Evolutionary conservation across 192 early-diverging fungal genomes (phyloP).

Genomic region (Phycomyces blakesleeanus): DNA sequence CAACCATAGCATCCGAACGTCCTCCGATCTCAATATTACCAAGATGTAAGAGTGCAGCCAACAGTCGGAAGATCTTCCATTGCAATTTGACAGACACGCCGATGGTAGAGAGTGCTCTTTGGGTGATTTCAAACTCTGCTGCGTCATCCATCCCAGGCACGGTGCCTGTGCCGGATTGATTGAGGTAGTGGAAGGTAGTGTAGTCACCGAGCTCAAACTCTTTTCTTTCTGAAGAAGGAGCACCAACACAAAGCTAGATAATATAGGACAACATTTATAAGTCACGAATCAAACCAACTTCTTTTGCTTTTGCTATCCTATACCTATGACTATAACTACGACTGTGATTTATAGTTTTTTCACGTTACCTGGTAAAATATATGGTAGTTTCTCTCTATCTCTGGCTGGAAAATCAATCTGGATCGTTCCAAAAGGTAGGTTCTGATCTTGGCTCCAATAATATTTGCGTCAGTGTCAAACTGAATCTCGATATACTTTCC

Average conservation of each 20-base stretch:
- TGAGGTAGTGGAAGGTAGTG: slow-evolving; percentile 79
- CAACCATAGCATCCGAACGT: slow-evolving; percentile 62
- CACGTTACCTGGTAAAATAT: slow-evolving; percentile 95
- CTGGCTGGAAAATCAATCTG: slow-evolving; percentile 91
- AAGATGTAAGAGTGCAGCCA: slow-evolving; percentile 92
- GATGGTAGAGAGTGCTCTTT: slow-evolving; percentile 80
- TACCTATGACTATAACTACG: no score
- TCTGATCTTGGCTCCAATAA: slow-evolving; percentile 91
- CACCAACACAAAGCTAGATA: slow-evolving; percentile 76
- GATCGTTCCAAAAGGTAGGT: slow-evolving; percentile 97
- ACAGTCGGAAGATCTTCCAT: slow-evolving; percentile 85
- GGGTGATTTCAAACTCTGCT: slow-evolving; percentile 84
- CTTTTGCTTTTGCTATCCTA: no score
- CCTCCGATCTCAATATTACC: slow-evolving; percentile 90
- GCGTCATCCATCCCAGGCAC: slow-evolving; percentile 90
- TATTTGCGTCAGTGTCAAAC: slow-evolving; percentile 79
- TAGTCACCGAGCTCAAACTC: slow-evolving; percentile 73
- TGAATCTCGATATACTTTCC: slow-evolving; percentile 98
- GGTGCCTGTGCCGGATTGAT: slow-evolving; percentile 73
- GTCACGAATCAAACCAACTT: no score
- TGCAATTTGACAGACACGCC: slow-evolving; percentile 81
- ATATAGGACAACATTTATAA: no score
- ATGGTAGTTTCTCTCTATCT: slow-evolving; percentile 95
- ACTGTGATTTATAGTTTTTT: no score
- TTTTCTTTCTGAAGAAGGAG: slow-evolving; percentile 75